Evolutionary conservation across 2,329 filamentous ascomycete species (phyloP).

Genomic region (Fusarium sp.): DNA sequence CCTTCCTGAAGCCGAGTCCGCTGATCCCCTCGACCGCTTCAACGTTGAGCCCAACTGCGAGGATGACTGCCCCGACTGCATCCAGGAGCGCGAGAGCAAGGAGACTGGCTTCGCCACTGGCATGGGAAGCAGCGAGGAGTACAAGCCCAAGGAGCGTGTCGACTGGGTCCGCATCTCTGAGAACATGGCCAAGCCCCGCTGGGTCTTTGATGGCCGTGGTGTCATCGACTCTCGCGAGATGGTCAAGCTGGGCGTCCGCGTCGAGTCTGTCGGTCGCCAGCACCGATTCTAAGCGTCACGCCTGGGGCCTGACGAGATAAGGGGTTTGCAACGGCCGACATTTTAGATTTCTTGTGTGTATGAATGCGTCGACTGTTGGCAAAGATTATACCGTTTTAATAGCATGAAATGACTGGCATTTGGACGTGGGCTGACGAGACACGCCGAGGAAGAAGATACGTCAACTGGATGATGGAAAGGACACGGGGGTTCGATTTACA

Average conservation of each 20-base stretch:
- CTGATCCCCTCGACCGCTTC: conserved; percentile 61
- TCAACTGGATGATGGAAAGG: conserved; percentile 23
- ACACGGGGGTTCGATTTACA: conserved; percentile 23
- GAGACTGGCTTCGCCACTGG: conserved; percentile 54
- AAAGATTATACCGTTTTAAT: conserved; percentile 48
- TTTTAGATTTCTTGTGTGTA: conserved; percentile 43
- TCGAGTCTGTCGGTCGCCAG: conserved; percentile 65
- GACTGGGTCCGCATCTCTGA: conserved; percentile 64
- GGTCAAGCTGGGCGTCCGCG: conserved; percentile 62
- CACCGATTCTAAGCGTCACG: conserved; percentile 51
- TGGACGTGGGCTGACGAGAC: conserved; percentile 43
- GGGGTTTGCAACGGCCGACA: conserved; percentile 30
- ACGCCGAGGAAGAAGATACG: conserved; percentile 34
- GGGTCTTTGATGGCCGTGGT: conserved; percentile 69
- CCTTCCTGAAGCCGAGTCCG: conserved; percentile 43
- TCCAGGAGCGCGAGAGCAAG: conserved; percentile 54
- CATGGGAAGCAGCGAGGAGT: conserved; percentile 57
- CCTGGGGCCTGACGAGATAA: conserved; percentile 10
- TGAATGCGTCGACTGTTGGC: conserved; percentile 42
- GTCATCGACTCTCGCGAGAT: conserved; percentile 62
- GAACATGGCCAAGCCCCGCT: conserved; percentile 64
- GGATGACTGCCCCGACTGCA: conserved; percentile 63
- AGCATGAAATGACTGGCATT: conserved; percentile 47
- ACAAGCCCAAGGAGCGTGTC: conserved; percentile 59
- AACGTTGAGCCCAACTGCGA: conserved; percentile 58